phyloP scores from a whole-genome alignment of 768 basidiomycete species.

The Tulasnella sp. region DNA sequence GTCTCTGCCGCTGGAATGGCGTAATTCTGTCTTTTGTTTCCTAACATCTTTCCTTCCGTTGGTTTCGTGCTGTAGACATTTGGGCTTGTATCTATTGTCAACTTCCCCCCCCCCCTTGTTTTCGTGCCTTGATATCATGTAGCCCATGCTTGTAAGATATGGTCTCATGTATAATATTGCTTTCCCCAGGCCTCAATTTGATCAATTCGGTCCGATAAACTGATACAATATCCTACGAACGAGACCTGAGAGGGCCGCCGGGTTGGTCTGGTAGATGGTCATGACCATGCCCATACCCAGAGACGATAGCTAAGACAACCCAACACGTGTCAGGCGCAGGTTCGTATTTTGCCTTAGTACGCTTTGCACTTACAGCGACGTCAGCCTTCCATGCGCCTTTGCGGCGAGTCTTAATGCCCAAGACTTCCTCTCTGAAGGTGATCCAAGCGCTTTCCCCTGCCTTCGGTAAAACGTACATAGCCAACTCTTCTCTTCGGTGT shows the following conservation, averaged over 20 bases:
- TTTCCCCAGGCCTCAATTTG: neutral
- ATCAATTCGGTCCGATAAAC: slow-evolving; percentile 82
- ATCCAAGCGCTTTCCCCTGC: slow-evolving; percentile 87
- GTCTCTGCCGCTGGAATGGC: slow-evolving; percentile 7
- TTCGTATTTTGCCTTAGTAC: slow-evolving; percentile 41
- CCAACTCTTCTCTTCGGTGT: slow-evolving; percentile 85
- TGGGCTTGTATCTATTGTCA: neutral
- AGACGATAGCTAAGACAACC: slow-evolving; percentile 56
- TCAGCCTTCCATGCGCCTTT: slow-evolving; percentile 31
- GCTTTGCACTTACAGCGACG: slow-evolving; percentile 43
- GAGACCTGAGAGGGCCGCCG: slow-evolving; percentile 80
- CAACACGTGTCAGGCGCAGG: neutral
- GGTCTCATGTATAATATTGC: slow-evolving; percentile 5
- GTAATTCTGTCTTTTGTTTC: neutral
- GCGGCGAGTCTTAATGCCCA: slow-evolving; percentile 49
- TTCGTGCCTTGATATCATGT: slow-evolving; percentile 11
- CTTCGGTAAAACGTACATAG: slow-evolving; percentile 90
- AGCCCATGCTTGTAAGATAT: slow-evolving; percentile 17
- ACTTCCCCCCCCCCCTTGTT: neutral
- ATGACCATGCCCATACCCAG: slow-evolving; percentile 92
- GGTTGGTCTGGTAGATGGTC: slow-evolving; percentile 45
- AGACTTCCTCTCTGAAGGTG: slow-evolving; percentile 51
- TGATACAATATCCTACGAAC: slow-evolving; percentile 84
- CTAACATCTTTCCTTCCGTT: neutral
- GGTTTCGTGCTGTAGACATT: neutral